Evolutionary conservation across 116 monocot species (phyloP).

Genomic region (Trichopus zeylanicus): DNA sequence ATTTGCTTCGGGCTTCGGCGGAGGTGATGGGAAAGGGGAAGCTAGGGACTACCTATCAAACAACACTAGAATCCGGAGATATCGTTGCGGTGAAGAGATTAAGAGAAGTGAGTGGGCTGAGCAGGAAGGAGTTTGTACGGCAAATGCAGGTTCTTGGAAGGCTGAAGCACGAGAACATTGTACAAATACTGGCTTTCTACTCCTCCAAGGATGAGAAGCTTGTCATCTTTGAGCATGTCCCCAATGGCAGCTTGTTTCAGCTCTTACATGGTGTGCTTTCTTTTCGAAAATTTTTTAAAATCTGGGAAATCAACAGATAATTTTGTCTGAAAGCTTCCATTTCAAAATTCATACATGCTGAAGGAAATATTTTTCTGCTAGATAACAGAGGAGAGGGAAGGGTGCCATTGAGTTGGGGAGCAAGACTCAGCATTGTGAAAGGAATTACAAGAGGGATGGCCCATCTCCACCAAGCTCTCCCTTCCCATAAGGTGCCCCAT

Average conservation of each 20-base stretch:
- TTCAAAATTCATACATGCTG: too few relatives aligned
- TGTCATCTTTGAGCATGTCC: conserved; percentile 35
- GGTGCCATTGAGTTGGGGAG: conserved; percentile 37
- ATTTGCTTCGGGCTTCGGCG: conserved; percentile 31
- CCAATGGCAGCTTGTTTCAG: conserved; percentile 37
- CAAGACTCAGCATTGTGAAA: conserved; percentile 34
- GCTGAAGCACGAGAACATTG: conserved; percentile 44
- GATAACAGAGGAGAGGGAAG: conserved; percentile 56
- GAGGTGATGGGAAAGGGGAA: conserved; percentile 34
- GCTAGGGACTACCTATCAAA: conserved; percentile 34
- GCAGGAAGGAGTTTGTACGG: conserved; percentile 32
- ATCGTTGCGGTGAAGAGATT: conserved; percentile 40
- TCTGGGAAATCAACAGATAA: too few relatives aligned
- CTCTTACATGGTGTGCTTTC: conserved; percentile 39
- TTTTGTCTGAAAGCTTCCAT: neutral
- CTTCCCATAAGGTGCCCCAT: conserved; percentile 42
- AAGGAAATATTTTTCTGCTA: neutral
- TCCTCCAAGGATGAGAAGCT: conserved; percentile 45
- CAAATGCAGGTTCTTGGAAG: conserved; percentile 39
- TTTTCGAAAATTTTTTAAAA: neutral
- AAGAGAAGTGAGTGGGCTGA: conserved; percentile 17
- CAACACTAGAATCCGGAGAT: conserved; percentile 20
- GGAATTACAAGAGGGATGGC: conserved; percentile 38
- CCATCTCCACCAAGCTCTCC: conserved; percentile 43
- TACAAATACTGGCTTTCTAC: conserved; percentile 39